phyloP scores from a whole-genome alignment of 1,284 basidiomycete species.

The Rhodotorula sp. region DNA sequence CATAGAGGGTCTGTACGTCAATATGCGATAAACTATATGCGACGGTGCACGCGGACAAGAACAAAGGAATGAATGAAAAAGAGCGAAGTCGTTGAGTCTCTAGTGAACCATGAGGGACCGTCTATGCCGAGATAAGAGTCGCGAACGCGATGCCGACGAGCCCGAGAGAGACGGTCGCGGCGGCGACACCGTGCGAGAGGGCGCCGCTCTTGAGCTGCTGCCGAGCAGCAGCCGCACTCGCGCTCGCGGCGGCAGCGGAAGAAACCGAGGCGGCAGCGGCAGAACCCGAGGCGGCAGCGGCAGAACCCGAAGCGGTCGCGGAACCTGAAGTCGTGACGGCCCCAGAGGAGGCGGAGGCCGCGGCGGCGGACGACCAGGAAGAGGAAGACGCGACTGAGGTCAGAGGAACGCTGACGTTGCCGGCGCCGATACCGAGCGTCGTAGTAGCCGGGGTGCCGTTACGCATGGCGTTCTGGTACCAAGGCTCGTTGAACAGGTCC shows the following conservation, averaged over 20 bases:
- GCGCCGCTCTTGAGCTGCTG: too few species aligned
- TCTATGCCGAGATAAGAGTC: too few species aligned
- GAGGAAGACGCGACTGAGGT: background rate
- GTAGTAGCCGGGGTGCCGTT: slow-evolving; percentile 6
- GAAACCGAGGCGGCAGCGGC: background rate
- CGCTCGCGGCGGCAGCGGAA: too few species aligned
- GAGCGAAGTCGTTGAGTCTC: background rate
- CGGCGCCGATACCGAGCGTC: slow-evolving; percentile 13
- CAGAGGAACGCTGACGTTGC: slow-evolving; percentile 14
- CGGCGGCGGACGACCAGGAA: slow-evolving; percentile 1
- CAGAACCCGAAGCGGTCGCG: background rate
- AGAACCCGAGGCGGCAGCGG: background rate
- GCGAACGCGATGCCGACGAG: too few species aligned
- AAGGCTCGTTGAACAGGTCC: slow-evolving; percentile 14
- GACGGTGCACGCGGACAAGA: background rate
- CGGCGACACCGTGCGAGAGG: too few species aligned
- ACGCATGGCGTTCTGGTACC: slow-evolving; percentile 22
- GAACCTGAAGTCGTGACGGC: background rate
- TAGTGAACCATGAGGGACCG: too few species aligned
- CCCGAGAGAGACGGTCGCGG: too few species aligned
- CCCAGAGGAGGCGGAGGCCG: background rate
- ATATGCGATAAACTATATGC: background rate
- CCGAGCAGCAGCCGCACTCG: too few species aligned
- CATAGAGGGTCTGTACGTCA: background rate
- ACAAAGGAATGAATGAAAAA: background rate